These are phyloP conservation scores for Tympanopsis confertula DNA, from an alignment of 2,329 filamentous ascomycete genomes.

Conservation along the genomic window DNA sequence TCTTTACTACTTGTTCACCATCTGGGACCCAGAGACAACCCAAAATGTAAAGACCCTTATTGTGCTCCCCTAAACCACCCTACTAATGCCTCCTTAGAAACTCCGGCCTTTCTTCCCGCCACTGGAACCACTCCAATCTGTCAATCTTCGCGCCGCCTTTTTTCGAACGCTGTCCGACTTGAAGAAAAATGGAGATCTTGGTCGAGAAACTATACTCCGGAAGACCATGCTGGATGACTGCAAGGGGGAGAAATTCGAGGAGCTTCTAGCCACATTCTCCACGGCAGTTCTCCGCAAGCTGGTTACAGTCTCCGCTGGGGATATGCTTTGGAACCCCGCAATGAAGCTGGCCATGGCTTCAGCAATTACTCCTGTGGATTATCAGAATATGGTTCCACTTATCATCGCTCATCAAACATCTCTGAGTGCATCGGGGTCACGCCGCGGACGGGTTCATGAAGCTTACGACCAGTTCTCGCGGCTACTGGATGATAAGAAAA, in stretches of 20 bases:
- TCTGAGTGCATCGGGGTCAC: neutral
- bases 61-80: neutral
- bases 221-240: slow-evolving; percentile 60
- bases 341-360: slow-evolving; percentile 15
- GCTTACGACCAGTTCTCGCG: neutral
- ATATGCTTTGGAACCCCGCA: slow-evolving; percentile 14
- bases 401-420: neutral
- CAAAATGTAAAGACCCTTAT: too few relatives aligned
- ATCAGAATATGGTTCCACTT: neutral
- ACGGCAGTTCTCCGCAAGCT: slow-evolving; percentile 39
- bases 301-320: slow-evolving; percentile 12
- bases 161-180: slow-evolving; percentile 47
- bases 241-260: slow-evolving; percentile 50
- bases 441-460: neutral
- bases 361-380: neutral
- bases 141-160: slow-evolving; percentile 50
- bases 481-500: neutral
- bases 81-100: slow-evolving; percentile 27
- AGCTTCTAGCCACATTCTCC: slow-evolving; percentile 45
- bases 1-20: slow-evolving; percentile 45
- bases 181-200: slow-evolving; percentile 49
- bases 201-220: slow-evolving; percentile 40
- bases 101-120: slow-evolving; percentile 54
- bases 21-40: slow-evolving; percentile 42
- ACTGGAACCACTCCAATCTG: slow-evolving; percentile 47